Evolutionary conservation across 257 asterid species (phyloP).

Genomic region (Sherardia arvensis): DNA sequence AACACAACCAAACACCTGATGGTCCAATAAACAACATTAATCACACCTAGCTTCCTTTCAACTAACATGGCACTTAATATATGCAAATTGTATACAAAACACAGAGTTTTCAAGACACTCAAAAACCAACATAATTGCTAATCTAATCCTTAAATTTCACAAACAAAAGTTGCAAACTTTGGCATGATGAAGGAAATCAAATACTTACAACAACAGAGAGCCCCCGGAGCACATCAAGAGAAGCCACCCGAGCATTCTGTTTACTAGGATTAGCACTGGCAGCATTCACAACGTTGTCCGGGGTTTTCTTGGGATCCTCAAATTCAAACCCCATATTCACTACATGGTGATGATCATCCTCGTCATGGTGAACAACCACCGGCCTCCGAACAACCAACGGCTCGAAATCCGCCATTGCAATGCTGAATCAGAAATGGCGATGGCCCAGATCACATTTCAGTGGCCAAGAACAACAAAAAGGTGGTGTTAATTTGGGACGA

Average conservation of each 20-base stretch:
- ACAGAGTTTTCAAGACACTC: not conserved
- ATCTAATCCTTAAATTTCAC: not conserved
- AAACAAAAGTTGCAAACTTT: not conserved
- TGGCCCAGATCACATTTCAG: not conserved
- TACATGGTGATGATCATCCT: not conserved
- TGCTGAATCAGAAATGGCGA: not conserved
- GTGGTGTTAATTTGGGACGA: not conserved
- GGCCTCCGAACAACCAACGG: slow-evolving; percentile 13
- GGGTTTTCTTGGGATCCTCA: slow-evolving; percentile 12
- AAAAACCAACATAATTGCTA: not conserved
- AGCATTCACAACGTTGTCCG: not conserved
- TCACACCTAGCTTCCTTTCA: not conserved
- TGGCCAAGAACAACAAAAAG: not conserved
- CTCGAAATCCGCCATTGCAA: slow-evolving; percentile 17
- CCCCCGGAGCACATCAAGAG: slow-evolving; percentile 72
- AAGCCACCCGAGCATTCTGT: slow-evolving; percentile 40
- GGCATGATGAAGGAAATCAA: not conserved
- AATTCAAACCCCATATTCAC: not conserved
- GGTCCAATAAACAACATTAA: not conserved
- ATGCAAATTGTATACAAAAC: not conserved
- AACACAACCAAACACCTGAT: not conserved
- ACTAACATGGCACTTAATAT: not conserved
- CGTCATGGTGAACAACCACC: not conserved
- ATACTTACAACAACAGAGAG: slow-evolving; percentile 54
- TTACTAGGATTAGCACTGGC: slow-evolving; percentile 1